Conservation (phyloP, 2,329 filamentous ascomycete species). For the Akanthomyces muscarius region DNA sequence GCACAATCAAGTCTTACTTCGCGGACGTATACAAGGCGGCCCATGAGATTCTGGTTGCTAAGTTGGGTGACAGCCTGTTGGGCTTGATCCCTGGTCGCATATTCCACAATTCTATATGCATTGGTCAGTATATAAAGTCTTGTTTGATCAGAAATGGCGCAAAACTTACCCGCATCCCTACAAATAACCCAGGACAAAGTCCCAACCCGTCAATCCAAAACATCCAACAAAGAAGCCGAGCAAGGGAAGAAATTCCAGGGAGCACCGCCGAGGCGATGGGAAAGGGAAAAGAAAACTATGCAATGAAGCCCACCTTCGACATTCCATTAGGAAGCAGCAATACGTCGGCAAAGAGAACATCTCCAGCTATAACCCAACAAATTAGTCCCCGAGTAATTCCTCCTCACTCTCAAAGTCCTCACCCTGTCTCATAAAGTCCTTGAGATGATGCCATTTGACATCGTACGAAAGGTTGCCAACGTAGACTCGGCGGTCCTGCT, state of each 20-base stretch:
- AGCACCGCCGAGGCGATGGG: not conserved
- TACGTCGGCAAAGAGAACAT: slow-evolving; percentile 99
- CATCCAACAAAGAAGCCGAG: slow-evolving; percentile 66
- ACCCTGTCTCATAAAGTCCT: slow-evolving; percentile 99
- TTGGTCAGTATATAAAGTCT: slow-evolving; percentile 29
- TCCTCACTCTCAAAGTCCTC: slow-evolving; percentile 38
- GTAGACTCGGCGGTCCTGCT: slow-evolving; percentile 98
- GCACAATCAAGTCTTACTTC: slow-evolving; percentile 57
- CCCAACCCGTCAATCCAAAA: slow-evolving; percentile 99
- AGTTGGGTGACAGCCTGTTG: slow-evolving; percentile 95
- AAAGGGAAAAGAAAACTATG: slow-evolving; percentile 60
- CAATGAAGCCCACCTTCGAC: slow-evolving; percentile 99
- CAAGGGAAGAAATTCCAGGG: slow-evolving; percentile 59
- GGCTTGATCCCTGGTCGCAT: slow-evolving; percentile 98
- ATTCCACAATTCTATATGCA: slow-evolving; percentile 89
- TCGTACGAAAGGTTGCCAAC: slow-evolving; percentile 99
- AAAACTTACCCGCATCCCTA: slow-evolving; percentile 98
- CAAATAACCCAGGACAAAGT: slow-evolving; percentile 79
- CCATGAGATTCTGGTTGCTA: slow-evolving; percentile 99
- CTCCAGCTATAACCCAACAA: slow-evolving; percentile 67
- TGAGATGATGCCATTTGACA: slow-evolving; percentile 99
- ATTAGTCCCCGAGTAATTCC: slow-evolving; percentile 36
- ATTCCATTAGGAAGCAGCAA: slow-evolving; percentile 99
- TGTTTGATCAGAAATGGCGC: not conserved
- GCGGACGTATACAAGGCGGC: slow-evolving; percentile 95